Evolutionary conservation across 441 rosid genomes (phyloP), one percentile per base, ranked within the genome.

Genomic region (Daphne laureola): DNA sequence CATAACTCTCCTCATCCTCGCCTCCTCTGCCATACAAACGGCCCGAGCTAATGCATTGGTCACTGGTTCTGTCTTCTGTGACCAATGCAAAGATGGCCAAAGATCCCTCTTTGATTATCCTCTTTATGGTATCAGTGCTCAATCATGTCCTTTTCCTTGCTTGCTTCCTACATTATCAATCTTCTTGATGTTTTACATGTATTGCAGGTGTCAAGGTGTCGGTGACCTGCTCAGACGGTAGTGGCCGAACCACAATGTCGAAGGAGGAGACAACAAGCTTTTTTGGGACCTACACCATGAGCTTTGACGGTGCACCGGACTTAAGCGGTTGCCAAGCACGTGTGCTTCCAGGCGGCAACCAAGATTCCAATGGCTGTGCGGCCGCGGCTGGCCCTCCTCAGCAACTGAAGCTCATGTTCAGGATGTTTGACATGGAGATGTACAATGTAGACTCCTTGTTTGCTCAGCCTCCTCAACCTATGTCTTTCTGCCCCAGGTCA

Each of bases 41-140:
- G 58, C 76, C 42, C 64, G 45, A 21, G 92, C 83, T 15, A 66
- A 77, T 61, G 82, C 88, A 18, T 61, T 78, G 47, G 94, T 88
- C 51, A 65, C 78, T 3, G 98, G 97, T 43, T 55, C 79, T 0
- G 97, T 89, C 58, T 80, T 81, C 73, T 89, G 98, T 53, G 96
- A 92, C 70, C 94, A 82, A 68, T 88, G 96, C 81, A 88, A 86
- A 56, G 95, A 88, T 68, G 98, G 95, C 49, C 77, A 74, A 36
- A 58, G 14, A 49, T 86, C 95, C 67, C 62, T 78, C 68, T 83
- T 84, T 8, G 97, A 86, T 70, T 83, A 84, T 56, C 96, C 96
- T 14, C 55, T 86, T 65, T 61, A 69, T 3, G 96, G 98, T 91
- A 40, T 65, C 63, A 59, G 2, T 2, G 25, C 25, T 2, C 2